phyloP scores from a whole-genome alignment of 2,329 filamentous ascomycete species.

The Didymella pomorum region DNA sequence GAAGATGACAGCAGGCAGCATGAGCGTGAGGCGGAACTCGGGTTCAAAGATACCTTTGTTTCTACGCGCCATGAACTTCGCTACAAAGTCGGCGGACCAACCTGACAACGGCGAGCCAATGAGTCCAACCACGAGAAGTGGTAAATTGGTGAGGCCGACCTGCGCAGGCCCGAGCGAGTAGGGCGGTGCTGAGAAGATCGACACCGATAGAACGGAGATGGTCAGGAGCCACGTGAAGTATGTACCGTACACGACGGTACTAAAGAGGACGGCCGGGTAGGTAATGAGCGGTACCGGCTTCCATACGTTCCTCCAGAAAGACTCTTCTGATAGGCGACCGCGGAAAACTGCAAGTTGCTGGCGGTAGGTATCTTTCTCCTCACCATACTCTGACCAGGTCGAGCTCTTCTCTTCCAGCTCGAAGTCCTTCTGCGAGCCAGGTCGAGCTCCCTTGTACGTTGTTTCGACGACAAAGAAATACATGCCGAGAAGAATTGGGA shows the following conservation, averaged over 20 bases:
- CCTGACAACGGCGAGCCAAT: slow-evolving; percentile 79
- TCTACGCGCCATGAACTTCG: slow-evolving; percentile 72
- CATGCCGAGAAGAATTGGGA: slow-evolving; percentile 52
- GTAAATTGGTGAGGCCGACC: slow-evolving; percentile 78
- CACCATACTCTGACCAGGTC: slow-evolving; percentile 29
- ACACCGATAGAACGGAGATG: slow-evolving; percentile 84
- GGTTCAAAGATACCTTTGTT: slow-evolving; percentile 90
- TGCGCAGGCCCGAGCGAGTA: slow-evolving; percentile 82
- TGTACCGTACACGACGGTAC: slow-evolving; percentile 79
- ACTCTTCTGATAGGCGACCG: slow-evolving; percentile 41
- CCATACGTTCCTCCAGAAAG: slow-evolving; percentile 44
- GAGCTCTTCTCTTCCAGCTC: slow-evolving; percentile 36
- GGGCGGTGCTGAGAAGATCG: slow-evolving; percentile 81
- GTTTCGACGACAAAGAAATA: slow-evolving; percentile 59
- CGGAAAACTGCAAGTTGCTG: slow-evolving; percentile 39
- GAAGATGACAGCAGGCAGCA: slow-evolving; percentile 44
- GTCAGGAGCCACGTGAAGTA: slow-evolving; percentile 96
- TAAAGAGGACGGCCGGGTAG: slow-evolving; percentile 87
- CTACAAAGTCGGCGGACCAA: slow-evolving; percentile 74
- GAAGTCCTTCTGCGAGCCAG: slow-evolving; percentile 26
- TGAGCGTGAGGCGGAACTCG: slow-evolving; percentile 71
- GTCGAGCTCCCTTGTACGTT: slow-evolving; percentile 44
- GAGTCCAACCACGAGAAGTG: slow-evolving; percentile 82
- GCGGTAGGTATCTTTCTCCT: slow-evolving; percentile 34
- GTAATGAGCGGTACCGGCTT: slow-evolving; percentile 79